Evolutionary conservation across 2,329 filamentous ascomycete genomes (phyloP).

Genomic region (Fusarium armeniacum): DNA sequence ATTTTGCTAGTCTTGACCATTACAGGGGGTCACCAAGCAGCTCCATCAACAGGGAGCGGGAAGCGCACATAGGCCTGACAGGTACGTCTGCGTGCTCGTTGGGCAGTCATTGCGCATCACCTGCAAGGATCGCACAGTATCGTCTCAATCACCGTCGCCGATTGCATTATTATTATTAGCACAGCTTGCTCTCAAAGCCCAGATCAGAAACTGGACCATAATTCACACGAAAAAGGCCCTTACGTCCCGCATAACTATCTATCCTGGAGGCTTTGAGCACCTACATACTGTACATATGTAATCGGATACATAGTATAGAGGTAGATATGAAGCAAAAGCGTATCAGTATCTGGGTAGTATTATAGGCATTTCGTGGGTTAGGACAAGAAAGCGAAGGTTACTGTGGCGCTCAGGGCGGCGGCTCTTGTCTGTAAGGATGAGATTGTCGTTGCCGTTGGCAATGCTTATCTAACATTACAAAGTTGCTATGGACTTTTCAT

Average conservation of each 20-base stretch:
- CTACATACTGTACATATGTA: not conserved
- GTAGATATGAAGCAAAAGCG: not conserved
- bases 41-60: conserved; percentile 49
- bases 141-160: conserved; percentile 31
- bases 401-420: conserved; percentile 20
- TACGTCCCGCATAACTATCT: not conserved
- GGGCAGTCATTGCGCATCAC: conserved; percentile 30
- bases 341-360: not conserved
- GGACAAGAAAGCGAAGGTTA: not conserved
- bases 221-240: not conserved
- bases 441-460: conserved; percentile 14
- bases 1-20: conserved; percentile 17
- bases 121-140: conserved; percentile 44
- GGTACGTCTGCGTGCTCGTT: conserved; percentile 40
- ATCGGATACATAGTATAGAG: not conserved
- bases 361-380: not conserved
- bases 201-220: conserved; percentile 18
- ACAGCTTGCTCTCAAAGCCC: conserved; percentile 13
- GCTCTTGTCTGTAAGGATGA: conserved; percentile 25
- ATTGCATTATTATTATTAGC: conserved; percentile 6
- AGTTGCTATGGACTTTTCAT: conserved; percentile 3
- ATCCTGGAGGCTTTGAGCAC: not conserved
- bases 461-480: conserved; percentile 6
- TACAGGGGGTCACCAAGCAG: conserved; percentile 28
- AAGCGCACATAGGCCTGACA: conserved; percentile 47